Base-by-base conservation (phyloP, 2,329 filamentous ascomycete genomes). In the Aspergillus sp. region DNA sequence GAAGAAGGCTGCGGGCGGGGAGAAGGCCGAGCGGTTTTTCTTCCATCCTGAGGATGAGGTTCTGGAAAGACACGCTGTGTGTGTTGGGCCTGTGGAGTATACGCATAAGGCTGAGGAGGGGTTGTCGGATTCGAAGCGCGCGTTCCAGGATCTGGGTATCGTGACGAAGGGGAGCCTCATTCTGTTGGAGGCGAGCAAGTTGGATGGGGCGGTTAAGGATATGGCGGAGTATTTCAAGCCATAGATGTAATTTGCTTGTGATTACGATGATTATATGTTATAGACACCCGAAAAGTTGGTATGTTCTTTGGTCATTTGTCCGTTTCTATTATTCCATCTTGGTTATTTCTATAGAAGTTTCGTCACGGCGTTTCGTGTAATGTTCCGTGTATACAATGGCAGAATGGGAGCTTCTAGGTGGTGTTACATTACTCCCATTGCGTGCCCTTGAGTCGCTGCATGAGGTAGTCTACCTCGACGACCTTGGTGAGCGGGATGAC, bases 401-500 rank as follows among this genome's bases (percentile, higher is more conserved):
- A 44, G 19, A 8, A 21, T 2, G 13, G 32, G 32, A 36, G 11
- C 4, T 36, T 13, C 27, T 30, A 11, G 27, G 27, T 30, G 27
- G 8, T 8, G 8, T 30, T 30, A 30, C 27, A 44, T 8, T 32
- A 80, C 64, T 81, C 78, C 80, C 80, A 82, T 70, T 81, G 63
- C 3, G 80, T 82, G 27, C 79, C 80, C 67, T 80, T 86, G 57
- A 99, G 80, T 64, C 95, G 86, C 78, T 98, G 92, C 91, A 99
- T 96, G 68, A 99, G 82, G 75, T 99, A 99, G 70, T 99, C 95
- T 8, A 99, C 92, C 82, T 99, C 95, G 42, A 99, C 94, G 65
- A 92, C 90, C 78, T 99, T 99, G n/a, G 95, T 99, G 75, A 98
- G 78, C 0, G 95, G 95, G 68, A 99, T 99, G 62, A 99, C 93